Evolutionary conservation across 306 rosid genomes (phyloP).

Genomic region (Cyamopsis tetragonoloba): DNA sequence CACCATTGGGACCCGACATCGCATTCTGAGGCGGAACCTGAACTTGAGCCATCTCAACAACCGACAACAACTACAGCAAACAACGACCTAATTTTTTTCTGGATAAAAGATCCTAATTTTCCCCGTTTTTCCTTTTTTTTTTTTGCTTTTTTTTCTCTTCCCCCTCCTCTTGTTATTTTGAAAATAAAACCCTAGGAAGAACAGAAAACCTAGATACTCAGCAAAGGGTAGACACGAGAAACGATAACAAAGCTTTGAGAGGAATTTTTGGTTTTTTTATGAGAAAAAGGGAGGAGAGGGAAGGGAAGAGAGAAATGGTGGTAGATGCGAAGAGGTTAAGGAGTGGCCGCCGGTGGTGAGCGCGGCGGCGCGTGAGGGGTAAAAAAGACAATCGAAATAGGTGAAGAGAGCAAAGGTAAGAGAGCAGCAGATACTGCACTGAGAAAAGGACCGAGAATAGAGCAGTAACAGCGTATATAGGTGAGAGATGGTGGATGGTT

Average conservation of each 20-base stretch:
- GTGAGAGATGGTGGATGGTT: background rate
- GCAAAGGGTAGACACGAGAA: constrained; percentile 7
- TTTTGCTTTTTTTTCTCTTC: constrained; percentile 43
- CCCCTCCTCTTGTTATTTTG: constrained; percentile 91
- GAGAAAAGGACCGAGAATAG: background rate
- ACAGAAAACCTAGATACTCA: constrained; percentile 24
- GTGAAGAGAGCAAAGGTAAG: background rate
- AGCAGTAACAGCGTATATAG: constrained; percentile 18
- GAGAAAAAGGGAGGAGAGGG: constrained; percentile 83
- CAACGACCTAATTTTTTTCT: background rate
- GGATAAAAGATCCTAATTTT: background rate
- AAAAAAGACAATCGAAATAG: background rate
- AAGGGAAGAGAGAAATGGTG: constrained; percentile 47
- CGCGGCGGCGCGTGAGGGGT: constrained; percentile 52
- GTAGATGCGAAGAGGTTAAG: constrained; percentile 46
- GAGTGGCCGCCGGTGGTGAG: constrained; percentile 41
- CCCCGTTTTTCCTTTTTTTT: background rate
- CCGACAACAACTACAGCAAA: background rate
- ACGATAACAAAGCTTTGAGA: background rate
- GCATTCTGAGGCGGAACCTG: constrained; percentile 77
- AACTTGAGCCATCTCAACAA: constrained; percentile 77
- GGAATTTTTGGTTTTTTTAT: background rate
- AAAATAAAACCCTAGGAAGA: constrained; percentile 49
- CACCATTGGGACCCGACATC: constrained; percentile 53
- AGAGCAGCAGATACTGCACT: constrained; percentile 53